Evolutionary conservation across 176 grass and related monocot genomes (phyloP), one percentile per base, ranked within the genome.

Genomic region (Dendrocalamus sinicus): DNA sequence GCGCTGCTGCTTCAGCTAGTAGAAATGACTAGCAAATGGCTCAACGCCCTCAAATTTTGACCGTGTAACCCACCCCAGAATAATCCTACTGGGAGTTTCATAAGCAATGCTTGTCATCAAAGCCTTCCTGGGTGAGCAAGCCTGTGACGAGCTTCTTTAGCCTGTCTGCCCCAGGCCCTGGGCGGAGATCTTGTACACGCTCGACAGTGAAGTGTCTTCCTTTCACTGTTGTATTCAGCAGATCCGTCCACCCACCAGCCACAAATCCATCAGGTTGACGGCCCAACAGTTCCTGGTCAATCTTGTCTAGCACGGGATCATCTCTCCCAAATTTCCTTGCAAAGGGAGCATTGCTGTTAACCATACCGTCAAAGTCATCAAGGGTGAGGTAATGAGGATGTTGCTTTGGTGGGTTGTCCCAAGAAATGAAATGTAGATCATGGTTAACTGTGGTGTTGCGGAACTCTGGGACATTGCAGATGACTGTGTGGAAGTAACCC

Each of bases 341-440:
- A 78, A 99, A 99, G 47, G 94, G 97, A 30, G 97, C 88, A 53
- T 99, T 94, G 76, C 91, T 96, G 45, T 66, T 75, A 32, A 96
- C n/a, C 97, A 99, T 94, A 50, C 81, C 85, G 0, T 86, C 46
- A 51, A 87, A 94, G 80, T 99, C 92, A 67, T 85, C 55, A 2
- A 94, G 47, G 7, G 92, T 96, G 43, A 96, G 90, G 65, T 91
- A 91, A 82, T 99, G 97, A 39, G 97, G 97, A 57, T 96, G 97
- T 67, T 99, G 97, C 90, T 99, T 99, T 54, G 97, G 97, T 45
- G 97, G 97, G 79, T 96, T 99, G 67, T 99, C 97, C 97, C 97
- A 99, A 50, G 94, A 94, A 73, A 96, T 99, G 87, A 96, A 99
- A 89, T 99, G 97, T 41, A 99, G 88, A 66, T 96, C 97, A 64